Base-by-base conservation (phyloP, 1,284 basidiomycete species). In the Abortiporus biennis region DNA sequence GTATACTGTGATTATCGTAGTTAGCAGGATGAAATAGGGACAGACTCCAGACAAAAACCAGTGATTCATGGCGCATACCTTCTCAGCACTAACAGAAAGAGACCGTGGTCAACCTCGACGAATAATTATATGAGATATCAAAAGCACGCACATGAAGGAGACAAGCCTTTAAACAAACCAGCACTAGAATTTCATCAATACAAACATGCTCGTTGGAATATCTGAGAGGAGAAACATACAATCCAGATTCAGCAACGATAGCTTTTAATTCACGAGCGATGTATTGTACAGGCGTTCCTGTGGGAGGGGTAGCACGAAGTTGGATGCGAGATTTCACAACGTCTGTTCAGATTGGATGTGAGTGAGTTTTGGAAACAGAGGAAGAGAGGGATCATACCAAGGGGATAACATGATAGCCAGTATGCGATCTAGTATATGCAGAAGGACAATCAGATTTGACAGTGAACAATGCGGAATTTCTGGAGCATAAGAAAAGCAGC, bases 321-420 rank as follows among this genome's bases (percentile, higher is more conserved):
- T 97, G 93, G 8, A 96, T 72, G 25, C 92, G 80, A 2, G 88
- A 92, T 68, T 97, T 97, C 37, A 95, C 78, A 2, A 96, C 89
- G 53, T 97, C 92, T 89, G 44, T 1, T 29, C 42, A 21, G 3
- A 34, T 23, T 21, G n/a, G 15, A 11, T 20, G 27, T 34, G 38
- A 16, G 48, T 27, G 36, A 20, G 17, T 19, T 31, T n/a, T n/a
- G 16, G 8, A 3, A 16, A 9, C 13, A 20, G 8, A 35, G 16
- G 19, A 17, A 3, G 25, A 32, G n/a, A 32, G n/a, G n/a, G 29
- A 17, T 50, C 62, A 16, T 38, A 85, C 84, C 85, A 3, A 93
- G 68, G 0, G 92, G 94, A 61, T 96, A 98, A 57, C 85, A 94
- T 2, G 90, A 76, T 2, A 96, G 72, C 95, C 95, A 99, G 60